Conservation (phyloP, 2,329 filamentous ascomycete genomes). For the Gaeumannomyces tritici region DNA sequence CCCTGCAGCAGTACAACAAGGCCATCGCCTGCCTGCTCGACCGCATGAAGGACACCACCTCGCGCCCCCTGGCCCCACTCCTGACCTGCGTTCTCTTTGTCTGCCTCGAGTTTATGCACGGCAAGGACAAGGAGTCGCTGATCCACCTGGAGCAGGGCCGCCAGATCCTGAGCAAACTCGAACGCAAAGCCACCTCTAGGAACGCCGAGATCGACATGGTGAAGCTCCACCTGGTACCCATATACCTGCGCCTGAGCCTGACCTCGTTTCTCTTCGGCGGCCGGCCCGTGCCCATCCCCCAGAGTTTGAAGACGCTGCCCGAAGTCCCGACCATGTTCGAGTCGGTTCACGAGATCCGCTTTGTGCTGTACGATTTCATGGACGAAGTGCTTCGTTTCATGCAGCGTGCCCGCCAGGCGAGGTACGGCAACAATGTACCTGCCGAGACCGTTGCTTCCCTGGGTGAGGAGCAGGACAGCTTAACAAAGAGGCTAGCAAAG, state of each 20-base stretch:
- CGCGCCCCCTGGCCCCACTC: constrained; percentile 5
- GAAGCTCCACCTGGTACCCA: constrained; percentile 28
- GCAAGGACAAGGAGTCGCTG: constrained; percentile 34
- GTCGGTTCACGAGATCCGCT: constrained; percentile 18
- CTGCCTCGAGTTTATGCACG: constrained; percentile 44
- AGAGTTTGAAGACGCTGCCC: constrained; percentile 19
- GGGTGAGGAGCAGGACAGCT: constrained; percentile 20
- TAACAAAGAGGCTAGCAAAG: constrained; percentile 20
- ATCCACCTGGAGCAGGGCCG: constrained; percentile 34
- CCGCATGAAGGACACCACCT: constrained; percentile 4
- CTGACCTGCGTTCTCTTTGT: constrained; percentile 21
- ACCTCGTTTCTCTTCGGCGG: constrained; percentile 30
- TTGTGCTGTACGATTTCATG: constrained; percentile 26
- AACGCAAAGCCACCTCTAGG: constrained; percentile 12
- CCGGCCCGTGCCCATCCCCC: constrained; percentile 24
- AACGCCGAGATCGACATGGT: constrained; percentile 25
- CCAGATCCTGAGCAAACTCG: constrained; percentile 26
- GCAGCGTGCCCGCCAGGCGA: constrained; percentile 14
- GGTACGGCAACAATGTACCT: constrained; percentile 16
- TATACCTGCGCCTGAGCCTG: constrained; percentile 32
- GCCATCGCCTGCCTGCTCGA: constrained; percentile 7
- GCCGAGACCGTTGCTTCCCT: constrained; percentile 16
- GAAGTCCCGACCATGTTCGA: constrained; percentile 21
- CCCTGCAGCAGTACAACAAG: constrained; percentile 11
- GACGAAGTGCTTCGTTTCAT: constrained; percentile 29